phyloP scores from a whole-genome alignment of 1,284 basidiomycete species.

The Agroathelia rolfsii region DNA sequence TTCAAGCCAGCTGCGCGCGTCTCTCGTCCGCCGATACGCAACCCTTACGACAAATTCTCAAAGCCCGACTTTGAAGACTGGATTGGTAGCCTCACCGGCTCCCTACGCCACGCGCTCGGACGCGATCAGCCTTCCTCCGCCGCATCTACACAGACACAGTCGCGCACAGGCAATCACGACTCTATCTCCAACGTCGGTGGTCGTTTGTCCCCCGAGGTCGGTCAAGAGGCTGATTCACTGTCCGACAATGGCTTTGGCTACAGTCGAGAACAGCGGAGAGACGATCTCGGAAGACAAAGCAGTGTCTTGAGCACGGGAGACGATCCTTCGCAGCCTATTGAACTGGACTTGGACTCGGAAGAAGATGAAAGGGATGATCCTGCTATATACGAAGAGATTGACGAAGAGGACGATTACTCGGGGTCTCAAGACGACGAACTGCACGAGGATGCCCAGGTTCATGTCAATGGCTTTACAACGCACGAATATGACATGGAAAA shows the following conservation, averaged over 20 bases:
- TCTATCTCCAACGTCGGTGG: no score
- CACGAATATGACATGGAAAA: slow-evolving; percentile 1
- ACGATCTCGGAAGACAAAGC: slow-evolving; percentile 48
- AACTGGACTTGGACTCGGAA: slow-evolving; percentile 30
- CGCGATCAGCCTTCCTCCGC: no score
- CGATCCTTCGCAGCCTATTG: slow-evolving; percentile 35
- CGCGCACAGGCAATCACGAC: no score
- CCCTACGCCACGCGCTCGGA: slow-evolving; percentile 43
- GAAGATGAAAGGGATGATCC: slow-evolving; percentile 11
- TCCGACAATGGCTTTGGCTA: no score
- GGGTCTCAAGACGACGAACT: slow-evolving; percentile 11
- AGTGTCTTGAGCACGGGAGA: slow-evolving; percentile 40
- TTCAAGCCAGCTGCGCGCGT: no score
- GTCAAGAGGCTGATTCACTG: no score
- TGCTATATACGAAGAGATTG: slow-evolving; percentile 1
- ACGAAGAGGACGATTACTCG: slow-evolving; percentile 2
- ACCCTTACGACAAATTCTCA: slow-evolving; percentile 62
- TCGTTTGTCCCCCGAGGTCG: no score
- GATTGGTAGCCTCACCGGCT: slow-evolving; percentile 51
- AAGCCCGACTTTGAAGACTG: slow-evolving; percentile 56
- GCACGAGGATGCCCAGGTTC: slow-evolving; percentile 8
- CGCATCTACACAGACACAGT: slow-evolving; percentile 19
- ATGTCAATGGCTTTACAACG: slow-evolving; percentile 3
- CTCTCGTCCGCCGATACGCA: slow-evolving; percentile 42
- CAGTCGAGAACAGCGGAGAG: slow-evolving; percentile 44